Base-by-base conservation (phyloP, 2,329 filamentous ascomycete species). In the Colletotrichum siamense region DNA sequence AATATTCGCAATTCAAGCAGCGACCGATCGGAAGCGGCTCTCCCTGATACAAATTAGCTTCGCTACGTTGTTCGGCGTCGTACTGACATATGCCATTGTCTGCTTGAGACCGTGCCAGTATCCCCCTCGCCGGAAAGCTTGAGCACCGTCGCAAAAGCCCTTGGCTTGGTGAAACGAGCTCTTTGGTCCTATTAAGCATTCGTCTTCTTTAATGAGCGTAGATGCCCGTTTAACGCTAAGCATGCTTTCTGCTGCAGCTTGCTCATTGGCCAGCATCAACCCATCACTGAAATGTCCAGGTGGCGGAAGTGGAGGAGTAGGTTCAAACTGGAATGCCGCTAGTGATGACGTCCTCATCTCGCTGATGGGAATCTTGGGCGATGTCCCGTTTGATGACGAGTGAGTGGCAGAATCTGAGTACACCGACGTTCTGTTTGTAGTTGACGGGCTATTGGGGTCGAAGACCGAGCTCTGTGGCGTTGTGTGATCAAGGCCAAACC, bases 121-220 rank as follows among this genome's bases (percentile, higher is more conserved):
- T 1, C 83, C 83, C 8, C 82, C 83, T 7, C 80, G 73, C 16
- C 82, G 80, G 77, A 86, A 87, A 5, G 78, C 79, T n/a, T 81
- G 81, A 8, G 86, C 85, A 2, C 86, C 86, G 8, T 82, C 75
- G 77, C 86, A 88, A 64, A 87, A 83, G 0, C 86, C 84, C 12
- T 82, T 83, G 22, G 85, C 75, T 32, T 80, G 79, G 61, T 83
- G 80, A 39, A 86, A 83, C 4, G 83, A 85, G 77, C 85, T 87
- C 18, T 82, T 80, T 1, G 82, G 77, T 0, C 84, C 83, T 30
- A 88, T 78, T 3, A 69, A 55, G 52, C 77, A 73, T 7, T 73
- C 67, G 10, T 76, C 67, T 9, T 73, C 76, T 8, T 62, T 71
- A n/a, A n/a, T 24, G 13, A 34, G 6, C 2, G n/a, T 32, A 3